Evolutionary conservation across 1,139 yeast species (phyloP).

Genomic region (Ashbya aceris): DNA sequence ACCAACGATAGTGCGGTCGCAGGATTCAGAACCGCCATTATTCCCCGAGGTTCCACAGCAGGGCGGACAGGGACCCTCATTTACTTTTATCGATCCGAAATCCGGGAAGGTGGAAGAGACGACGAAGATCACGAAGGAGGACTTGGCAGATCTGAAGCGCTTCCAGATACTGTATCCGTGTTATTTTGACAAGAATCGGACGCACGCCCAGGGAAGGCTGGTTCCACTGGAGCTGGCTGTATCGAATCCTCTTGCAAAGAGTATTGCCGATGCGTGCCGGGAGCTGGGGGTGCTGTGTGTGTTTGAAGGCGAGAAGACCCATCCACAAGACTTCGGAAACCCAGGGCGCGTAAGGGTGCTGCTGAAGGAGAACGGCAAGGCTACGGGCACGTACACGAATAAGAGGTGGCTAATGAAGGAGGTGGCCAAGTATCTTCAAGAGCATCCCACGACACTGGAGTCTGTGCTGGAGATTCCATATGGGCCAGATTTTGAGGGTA

Average conservation of each 20-base stretch:
- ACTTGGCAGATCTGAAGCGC: slow-evolving; percentile 45
- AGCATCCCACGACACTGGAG: slow-evolving; percentile 64
- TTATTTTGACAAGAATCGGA: slow-evolving; percentile 73
- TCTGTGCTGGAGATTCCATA: slow-evolving; percentile 54
- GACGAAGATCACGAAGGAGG: slow-evolving; percentile 27
- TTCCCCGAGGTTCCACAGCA: slow-evolving; percentile 26
- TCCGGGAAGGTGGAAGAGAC: slow-evolving; percentile 21
- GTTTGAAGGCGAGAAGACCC: slow-evolving; percentile 73
- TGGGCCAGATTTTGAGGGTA: slow-evolving; percentile 36
- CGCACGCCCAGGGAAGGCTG: slow-evolving; percentile 77
- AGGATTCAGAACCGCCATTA: slow-evolving; percentile 35
- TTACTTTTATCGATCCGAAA: slow-evolving; percentile 23
- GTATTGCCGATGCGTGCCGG: slow-evolving; percentile 57
- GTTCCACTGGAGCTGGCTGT: slow-evolving; percentile 62
- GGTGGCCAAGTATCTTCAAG: slow-evolving; percentile 52
- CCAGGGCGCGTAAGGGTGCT: slow-evolving; percentile 86
- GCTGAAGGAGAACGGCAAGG: slow-evolving; percentile 42
- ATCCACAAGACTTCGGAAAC: slow-evolving; percentile 96
- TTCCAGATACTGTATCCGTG: slow-evolving; percentile 83
- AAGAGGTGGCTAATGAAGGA: slow-evolving; percentile 60
- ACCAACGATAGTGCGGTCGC: slow-evolving; percentile 55
- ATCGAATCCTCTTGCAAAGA: slow-evolving; percentile 77
- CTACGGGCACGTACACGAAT: slow-evolving; percentile 33
- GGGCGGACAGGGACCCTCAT: slow-evolving; percentile 12
- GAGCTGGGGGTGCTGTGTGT: slow-evolving; percentile 33